Base-by-base conservation (phyloP, 129 eudicot species). In the Tagetes erecta region DNA sequence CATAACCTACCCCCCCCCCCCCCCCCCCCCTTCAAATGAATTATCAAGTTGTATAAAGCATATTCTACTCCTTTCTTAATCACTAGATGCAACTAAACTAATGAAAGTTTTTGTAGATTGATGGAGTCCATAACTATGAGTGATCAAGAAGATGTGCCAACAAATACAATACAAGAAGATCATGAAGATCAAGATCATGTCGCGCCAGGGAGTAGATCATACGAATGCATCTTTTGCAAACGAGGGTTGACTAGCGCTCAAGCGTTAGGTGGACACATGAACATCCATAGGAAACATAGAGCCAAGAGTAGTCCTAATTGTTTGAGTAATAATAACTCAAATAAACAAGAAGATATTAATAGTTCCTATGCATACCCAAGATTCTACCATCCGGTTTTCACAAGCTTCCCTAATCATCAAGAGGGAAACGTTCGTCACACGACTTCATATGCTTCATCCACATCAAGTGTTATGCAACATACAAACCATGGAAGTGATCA, bases 181-280 rank as follows among this genome's bases (percentile, higher is more conserved):
- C 87, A 59, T 8, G 72, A 67, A 44, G 89, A 78, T 8, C 69
- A 72, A 36, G 82, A 70, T 20, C 27, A 20, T 20, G 34, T 0
- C 39, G 40, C 56, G 31, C 80, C 79, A 41, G 64, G 57, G 2
- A 84, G 80, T 1, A 75, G 97, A 71, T 88, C 78, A 8, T 91
- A 91, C 51, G 95, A 86, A 81, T 91, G 97, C 76, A 83, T 91
- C 70, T 88, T 84, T 64, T 91, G 97, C 84, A 88, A 83, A 83
- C 83, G 95, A 31, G 95, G 97, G 52, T 91, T 91, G 84, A 84
- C 92, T 11, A 91, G 88, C 1, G 97, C 97, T 0, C 97, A 91
- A 50, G 97, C 97, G 14, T 77, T 90, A 63, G 96, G 96, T 62
- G 96, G 96, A 7, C 96, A 90, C 80, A 90, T 90, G 97, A 91